Conservation (phyloP, 176 grass and related monocot species). For the Typha latifolia region DNA sequence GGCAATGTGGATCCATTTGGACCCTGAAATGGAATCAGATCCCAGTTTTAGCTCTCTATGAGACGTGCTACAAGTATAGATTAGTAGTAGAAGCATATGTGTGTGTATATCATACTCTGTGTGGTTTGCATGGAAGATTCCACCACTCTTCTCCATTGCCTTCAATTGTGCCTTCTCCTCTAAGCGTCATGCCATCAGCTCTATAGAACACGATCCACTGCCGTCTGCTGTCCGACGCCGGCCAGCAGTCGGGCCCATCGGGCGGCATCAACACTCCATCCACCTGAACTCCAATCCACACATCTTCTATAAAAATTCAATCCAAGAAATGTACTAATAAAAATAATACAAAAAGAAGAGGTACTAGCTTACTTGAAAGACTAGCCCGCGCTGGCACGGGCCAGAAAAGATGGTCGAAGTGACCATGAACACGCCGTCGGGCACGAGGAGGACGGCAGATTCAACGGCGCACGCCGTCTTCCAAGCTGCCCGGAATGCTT, state of each 20-base stretch:
- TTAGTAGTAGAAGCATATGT: background rate
- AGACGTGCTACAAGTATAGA: background rate
- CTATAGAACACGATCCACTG: slow-evolving; percentile 72
- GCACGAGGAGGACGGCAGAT: slow-evolving; percentile 34
- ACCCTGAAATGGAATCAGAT: slow-evolving; percentile 32
- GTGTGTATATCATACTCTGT: slow-evolving; percentile 34
- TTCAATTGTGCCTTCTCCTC: slow-evolving; percentile 55
- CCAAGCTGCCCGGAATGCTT: slow-evolving; percentile 58
- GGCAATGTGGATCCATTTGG: slow-evolving; percentile 65
- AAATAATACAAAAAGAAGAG: background rate
- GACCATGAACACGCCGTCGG: slow-evolving; percentile 65
- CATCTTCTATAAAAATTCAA: background rate
- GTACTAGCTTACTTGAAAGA: slow-evolving; percentile 41
- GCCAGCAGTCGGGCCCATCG: slow-evolving; percentile 57
- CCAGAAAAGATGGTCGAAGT: slow-evolving; percentile 57
- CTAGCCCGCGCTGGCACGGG: slow-evolving; percentile 34
- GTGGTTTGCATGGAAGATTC: slow-evolving; percentile 81
- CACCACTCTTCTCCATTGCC: slow-evolving; percentile 83
- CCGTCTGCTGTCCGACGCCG: slow-evolving; percentile 32
- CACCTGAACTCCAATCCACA: slow-evolving; percentile 18
- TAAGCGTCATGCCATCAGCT: slow-evolving; percentile 44
- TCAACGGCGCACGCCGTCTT: slow-evolving; percentile 40
- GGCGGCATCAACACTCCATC: slow-evolving; percentile 68
- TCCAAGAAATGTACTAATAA: too few relatives aligned
- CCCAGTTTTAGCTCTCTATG: background rate